Evolutionary conservation across 768 basidiomycete species (phyloP).

Genomic region (Lactarius psammicola): DNA sequence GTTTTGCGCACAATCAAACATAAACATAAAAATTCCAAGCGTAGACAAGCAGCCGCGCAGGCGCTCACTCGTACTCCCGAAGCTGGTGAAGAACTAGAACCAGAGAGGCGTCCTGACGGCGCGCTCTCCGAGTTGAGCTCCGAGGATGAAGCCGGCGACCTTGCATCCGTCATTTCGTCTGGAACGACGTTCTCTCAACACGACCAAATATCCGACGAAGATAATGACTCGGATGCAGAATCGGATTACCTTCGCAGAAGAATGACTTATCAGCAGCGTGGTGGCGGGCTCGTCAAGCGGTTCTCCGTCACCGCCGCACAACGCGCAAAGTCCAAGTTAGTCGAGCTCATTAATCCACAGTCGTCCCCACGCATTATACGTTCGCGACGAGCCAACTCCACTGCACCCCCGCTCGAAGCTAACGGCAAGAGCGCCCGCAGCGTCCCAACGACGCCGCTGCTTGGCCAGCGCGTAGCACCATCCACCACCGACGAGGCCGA

Average conservation of each 20-base stretch:
- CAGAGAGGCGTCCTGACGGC: constrained; percentile 35
- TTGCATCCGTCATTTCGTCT: constrained; percentile 55
- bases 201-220: constrained; percentile 22
- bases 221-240: constrained; percentile 29
- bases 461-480: background rate
- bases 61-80: background rate
- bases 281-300: constrained; percentile 25
- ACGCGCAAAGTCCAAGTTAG: constrained; percentile 28
- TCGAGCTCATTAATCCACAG: constrained; percentile 19
- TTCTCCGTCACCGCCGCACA: constrained; percentile 28
- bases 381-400: constrained; percentile 5
- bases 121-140: constrained; percentile 21
- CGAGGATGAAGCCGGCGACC: constrained; percentile 47
- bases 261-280: constrained; percentile 13
- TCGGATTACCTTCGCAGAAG: constrained; percentile 20
- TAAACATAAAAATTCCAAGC: constrained; percentile 42
- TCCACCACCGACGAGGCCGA: background rate
- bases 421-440: constrained; percentile 1
- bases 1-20: constrained; percentile 61
- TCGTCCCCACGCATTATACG: constrained; percentile 13
- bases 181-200: constrained; percentile 41
- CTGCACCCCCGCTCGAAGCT: background rate
- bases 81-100: constrained; percentile 34
- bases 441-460: constrained; percentile 23
- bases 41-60: constrained; percentile 32